Conservation (phyloP, 352 stramenopile genomes). For the Peronospora destructor region DNA sequence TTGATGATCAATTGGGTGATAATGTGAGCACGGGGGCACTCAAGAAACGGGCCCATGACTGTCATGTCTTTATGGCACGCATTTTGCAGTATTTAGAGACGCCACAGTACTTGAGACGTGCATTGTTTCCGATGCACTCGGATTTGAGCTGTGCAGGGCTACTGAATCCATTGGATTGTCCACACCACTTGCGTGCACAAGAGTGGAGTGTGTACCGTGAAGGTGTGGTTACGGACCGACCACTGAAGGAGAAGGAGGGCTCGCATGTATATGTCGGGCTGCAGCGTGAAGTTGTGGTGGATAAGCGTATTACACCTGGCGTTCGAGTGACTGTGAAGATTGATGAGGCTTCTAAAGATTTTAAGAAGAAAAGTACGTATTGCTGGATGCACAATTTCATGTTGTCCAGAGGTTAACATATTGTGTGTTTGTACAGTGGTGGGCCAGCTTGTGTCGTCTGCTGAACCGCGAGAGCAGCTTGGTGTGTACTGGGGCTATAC, state of each 20-base stretch:
- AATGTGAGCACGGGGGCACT: constrained; percentile 37
- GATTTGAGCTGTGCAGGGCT: constrained; percentile 95
- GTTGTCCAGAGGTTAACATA: not conserved
- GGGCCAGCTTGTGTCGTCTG: constrained; percentile 91
- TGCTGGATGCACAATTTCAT: not conserved
- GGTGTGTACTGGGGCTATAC: constrained; percentile 98
- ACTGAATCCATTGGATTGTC: constrained; percentile 94
- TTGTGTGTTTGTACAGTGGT: constrained; percentile 48
- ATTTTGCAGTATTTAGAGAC: constrained; percentile 98
- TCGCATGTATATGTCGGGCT: constrained; percentile 84
- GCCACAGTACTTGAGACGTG: constrained; percentile 95
- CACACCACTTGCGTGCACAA: constrained; percentile 92
- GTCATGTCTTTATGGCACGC: constrained; percentile 78
- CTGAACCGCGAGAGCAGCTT: constrained; percentile 88
- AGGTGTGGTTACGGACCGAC: constrained; percentile 86
- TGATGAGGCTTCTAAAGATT: constrained; percentile 84
- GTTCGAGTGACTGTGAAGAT: constrained; percentile 97
- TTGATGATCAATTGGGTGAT: constrained; percentile 91
- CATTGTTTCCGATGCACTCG: constrained; percentile 95
- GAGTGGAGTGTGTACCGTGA: constrained; percentile 91
- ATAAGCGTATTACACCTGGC: constrained; percentile 85
- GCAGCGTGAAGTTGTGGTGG: constrained; percentile 75
- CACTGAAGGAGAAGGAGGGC: constrained; percentile 73
- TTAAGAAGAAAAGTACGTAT: constrained; percentile 83
- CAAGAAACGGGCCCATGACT: constrained; percentile 61